Percentiles rank a stretch among this genome's conserved stretches.
These are phyloP conservation scores for Skeletonema marinoi DNA, from an alignment of 108 stramenopile species.

Conservation along the genomic window DNA sequence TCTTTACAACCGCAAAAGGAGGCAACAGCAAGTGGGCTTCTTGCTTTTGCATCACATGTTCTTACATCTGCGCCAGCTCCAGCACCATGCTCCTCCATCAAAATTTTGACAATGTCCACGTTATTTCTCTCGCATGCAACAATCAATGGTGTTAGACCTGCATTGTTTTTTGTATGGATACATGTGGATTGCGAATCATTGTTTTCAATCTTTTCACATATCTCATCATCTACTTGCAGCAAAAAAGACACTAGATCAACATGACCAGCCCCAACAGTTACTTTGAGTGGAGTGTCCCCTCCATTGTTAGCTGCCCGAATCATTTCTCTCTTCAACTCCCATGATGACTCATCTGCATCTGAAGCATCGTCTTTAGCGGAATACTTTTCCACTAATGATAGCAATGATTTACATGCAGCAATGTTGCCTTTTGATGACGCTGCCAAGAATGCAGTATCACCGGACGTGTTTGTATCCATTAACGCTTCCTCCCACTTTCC, in stretches of 20 bases:
- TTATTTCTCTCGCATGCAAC: constrained; percentile 54
- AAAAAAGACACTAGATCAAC: constrained; percentile 29
- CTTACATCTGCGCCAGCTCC: neutral
- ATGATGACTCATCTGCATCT: constrained; percentile 5
- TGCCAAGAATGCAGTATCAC: constrained; percentile 54
- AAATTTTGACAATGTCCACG: constrained; percentile 18
- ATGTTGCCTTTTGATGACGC: constrained; percentile 51
- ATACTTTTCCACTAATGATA: constrained; percentile 18
- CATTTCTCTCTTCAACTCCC: constrained; percentile 10
- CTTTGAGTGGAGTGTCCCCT: constrained; percentile 48
- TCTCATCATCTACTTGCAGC: constrained; percentile 25
- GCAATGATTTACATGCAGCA: constrained; percentile 25
- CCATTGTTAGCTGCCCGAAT: constrained; percentile 32
- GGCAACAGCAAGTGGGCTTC: constrained; percentile 38
- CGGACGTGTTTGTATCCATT: constrained; percentile 39
- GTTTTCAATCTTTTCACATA: neutral
- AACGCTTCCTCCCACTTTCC: constrained; percentile 20
- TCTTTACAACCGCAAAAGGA: constrained; percentile 56
- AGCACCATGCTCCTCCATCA: constrained; percentile 20
- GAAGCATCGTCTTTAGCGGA: neutral
- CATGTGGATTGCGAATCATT: constrained; percentile 8
- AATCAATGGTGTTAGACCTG: constrained; percentile 46
- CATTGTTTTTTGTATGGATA: constrained; percentile 32
- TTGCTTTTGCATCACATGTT: constrained; percentile 26
- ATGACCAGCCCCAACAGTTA: constrained; percentile 43